Evolutionary conservation across 2,329 filamentous ascomycete species (phyloP).

Genomic region (Talaromyces albobiverticillius): DNA sequence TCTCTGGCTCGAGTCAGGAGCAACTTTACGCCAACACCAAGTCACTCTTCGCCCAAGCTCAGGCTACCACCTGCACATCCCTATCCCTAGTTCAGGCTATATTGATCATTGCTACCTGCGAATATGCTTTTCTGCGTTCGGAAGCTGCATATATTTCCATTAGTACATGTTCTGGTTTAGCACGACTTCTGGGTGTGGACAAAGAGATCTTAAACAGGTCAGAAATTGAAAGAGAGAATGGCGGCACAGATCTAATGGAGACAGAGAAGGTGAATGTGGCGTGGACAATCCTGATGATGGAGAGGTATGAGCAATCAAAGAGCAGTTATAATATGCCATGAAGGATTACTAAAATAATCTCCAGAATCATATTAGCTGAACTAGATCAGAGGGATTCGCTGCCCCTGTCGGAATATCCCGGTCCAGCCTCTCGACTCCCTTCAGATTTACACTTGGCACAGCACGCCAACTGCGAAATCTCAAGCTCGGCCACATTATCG

Average conservation of each 20-base stretch:
- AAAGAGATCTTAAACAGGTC: background rate
- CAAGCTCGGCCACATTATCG: slow-evolving; percentile 2
- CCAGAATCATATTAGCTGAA: slow-evolving; percentile 9
- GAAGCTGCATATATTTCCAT: slow-evolving; percentile 12
- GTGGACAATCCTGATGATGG: slow-evolving; percentile 7
- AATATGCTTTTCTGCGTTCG: slow-evolving; percentile 9
- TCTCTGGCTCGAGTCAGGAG: background rate
- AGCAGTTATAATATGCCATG: too few relatives aligned
- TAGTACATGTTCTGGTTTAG: slow-evolving; percentile 2
- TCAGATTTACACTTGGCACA: background rate
- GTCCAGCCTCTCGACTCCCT: background rate
- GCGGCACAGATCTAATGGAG: background rate
- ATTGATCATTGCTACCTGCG: slow-evolving; percentile 8
- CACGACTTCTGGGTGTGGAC: slow-evolving; percentile 4
- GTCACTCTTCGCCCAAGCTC: slow-evolving; percentile 11
- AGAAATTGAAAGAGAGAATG: background rate
- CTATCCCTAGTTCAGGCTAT: slow-evolving; percentile 7
- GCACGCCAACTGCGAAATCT: background rate
- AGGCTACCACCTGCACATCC: slow-evolving; percentile 4
- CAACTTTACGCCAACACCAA: slow-evolving; percentile 10
- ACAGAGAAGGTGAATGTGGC: slow-evolving; percentile 7
- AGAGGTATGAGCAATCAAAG: slow-evolving; percentile 1
- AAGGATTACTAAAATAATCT: background rate
- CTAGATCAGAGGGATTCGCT: background rate
- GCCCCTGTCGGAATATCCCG: background rate